These are phyloP conservation scores for Centrapalus pauciflorus DNA, from an alignment of 129 eudicot genomes.

Conservation along the genomic window DNA sequence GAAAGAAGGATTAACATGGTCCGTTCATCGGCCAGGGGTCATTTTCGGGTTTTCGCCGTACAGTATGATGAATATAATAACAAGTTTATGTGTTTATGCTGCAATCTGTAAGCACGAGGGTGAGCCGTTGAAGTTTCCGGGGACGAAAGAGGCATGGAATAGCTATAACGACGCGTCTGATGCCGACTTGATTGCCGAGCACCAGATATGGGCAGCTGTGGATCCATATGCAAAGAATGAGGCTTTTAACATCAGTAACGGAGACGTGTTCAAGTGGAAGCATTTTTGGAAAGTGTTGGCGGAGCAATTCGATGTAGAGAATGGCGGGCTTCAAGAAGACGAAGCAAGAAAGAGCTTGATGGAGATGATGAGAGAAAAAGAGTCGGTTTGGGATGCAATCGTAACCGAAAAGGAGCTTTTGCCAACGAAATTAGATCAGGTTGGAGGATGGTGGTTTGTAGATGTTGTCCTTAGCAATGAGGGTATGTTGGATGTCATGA, in stretches of 20 bases:
- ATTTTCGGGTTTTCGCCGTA: conserved; percentile 58
- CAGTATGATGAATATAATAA: conserved; percentile 44
- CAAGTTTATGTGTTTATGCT: conserved; percentile 52
- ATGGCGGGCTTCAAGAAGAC: conserved; percentile 31
- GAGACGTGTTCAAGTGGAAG: conserved; percentile 65
- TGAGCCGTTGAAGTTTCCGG: conserved; percentile 43
- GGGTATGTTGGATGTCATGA: conserved; percentile 24
- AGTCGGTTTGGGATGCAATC: conserved; percentile 51
- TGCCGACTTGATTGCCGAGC: conserved; percentile 63
- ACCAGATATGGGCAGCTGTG: conserved; percentile 61
- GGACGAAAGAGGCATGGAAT: conserved; percentile 50
- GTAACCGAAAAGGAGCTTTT: conserved; percentile 32
- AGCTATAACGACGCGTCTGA: conserved; percentile 43
- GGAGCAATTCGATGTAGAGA: conserved; percentile 46
- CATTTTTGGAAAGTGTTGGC: conserved; percentile 51
- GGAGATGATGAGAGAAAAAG: conserved; percentile 55
- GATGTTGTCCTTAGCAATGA: conserved; percentile 19
- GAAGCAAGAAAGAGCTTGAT: conserved; percentile 26
- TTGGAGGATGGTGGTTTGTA: conserved; percentile 44
- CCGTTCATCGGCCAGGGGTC: conserved; percentile 45
- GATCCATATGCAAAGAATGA: conserved; percentile 41
- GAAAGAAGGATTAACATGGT: conserved; percentile 50
- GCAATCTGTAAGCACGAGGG: conserved; percentile 55
- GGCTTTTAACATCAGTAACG: conserved; percentile 48
- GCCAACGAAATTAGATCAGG: conserved; percentile 37